phyloP scores from a whole-genome alignment of 2,329 filamentous ascomycete genomes.

The Trichoderma atroviride region DNA sequence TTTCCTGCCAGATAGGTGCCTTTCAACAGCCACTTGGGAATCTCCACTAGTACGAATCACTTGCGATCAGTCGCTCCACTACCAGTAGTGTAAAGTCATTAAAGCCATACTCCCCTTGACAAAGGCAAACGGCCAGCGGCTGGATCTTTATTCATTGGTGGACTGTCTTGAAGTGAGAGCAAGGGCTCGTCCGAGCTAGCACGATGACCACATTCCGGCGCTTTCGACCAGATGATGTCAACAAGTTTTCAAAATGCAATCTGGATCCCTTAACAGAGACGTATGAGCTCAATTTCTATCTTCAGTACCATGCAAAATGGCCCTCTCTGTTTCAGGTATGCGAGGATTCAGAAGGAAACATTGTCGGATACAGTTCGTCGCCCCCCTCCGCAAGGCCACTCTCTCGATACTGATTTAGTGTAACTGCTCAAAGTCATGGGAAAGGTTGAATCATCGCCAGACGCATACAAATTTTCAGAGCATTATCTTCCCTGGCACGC shows the following conservation, averaged over 20 bases:
- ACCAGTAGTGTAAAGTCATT: background rate
- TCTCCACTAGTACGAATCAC: background rate
- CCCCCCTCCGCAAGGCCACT: slow-evolving; percentile 12
- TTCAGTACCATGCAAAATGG: slow-evolving; percentile 95
- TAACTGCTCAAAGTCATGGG: slow-evolving; percentile 77
- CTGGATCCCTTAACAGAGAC: slow-evolving; percentile 97
- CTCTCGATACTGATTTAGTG: slow-evolving; percentile 3
- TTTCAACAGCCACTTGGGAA: background rate
- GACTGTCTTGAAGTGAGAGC: background rate
- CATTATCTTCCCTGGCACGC: slow-evolving; percentile 99
- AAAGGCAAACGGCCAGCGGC: background rate
- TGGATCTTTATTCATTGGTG: background rate
- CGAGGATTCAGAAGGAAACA: slow-evolving; percentile 81
- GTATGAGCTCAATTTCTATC: slow-evolving; percentile 92
- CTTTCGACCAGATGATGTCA: slow-evolving; percentile 81
- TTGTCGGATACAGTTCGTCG: slow-evolving; percentile 86
- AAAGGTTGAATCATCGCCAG: slow-evolving; percentile 86
- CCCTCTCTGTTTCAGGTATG: slow-evolving; percentile 92
- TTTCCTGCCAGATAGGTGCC: background rate
- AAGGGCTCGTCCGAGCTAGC: background rate
- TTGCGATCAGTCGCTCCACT: background rate
- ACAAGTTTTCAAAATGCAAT: slow-evolving; percentile 91
- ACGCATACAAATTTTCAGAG: slow-evolving; percentile 71
- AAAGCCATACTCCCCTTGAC: background rate
- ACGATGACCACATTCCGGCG: slow-evolving; percentile 81